Evolutionary conservation across 495 filamentous ascomycete genomes (phyloP).

Genomic region (Neurospora sp.): DNA sequence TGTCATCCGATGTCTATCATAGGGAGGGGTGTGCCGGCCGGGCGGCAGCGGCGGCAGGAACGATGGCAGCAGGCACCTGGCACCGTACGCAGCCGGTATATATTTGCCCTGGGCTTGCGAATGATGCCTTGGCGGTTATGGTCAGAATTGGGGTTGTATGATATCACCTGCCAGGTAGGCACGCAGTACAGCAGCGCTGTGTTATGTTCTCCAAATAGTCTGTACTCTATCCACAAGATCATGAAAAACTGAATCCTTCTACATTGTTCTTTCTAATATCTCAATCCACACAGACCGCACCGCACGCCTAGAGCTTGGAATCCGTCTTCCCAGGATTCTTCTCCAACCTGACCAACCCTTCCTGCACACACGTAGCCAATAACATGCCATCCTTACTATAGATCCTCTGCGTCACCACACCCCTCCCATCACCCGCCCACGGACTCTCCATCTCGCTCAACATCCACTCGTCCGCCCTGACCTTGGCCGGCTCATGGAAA

Average conservation of each 20-base stretch:
- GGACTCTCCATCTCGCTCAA: constrained; percentile 83
- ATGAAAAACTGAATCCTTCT: not conserved
- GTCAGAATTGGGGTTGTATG: too few species aligned
- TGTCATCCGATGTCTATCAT: not conserved
- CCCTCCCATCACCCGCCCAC: constrained; percentile 88
- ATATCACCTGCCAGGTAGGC: too few species aligned
- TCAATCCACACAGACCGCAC: not conserved
- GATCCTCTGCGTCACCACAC: constrained; percentile 78
- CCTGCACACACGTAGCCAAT: constrained; percentile 79
- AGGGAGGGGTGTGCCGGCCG: not conserved
- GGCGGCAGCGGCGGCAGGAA: not conserved
- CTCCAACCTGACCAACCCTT: constrained; percentile 30
- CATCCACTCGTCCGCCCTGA: constrained; percentile 90
- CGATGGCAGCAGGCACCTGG: not conserved
- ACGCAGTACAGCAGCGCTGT: too few species aligned
- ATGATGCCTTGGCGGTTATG: too few species aligned
- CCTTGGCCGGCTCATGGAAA: constrained; percentile 75
- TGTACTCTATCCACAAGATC: not conserved
- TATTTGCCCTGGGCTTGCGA: too few species aligned
- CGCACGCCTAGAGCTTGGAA: not conserved
- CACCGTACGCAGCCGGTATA: too few species aligned
- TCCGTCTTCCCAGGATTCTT: not conserved
- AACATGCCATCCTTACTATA: constrained; percentile 73
- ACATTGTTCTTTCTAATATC: not conserved
- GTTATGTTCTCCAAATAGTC: not conserved